Conservation (phyloP, 495 filamentous ascomycete genomes). For the Trichoderma asperelloides region DNA sequence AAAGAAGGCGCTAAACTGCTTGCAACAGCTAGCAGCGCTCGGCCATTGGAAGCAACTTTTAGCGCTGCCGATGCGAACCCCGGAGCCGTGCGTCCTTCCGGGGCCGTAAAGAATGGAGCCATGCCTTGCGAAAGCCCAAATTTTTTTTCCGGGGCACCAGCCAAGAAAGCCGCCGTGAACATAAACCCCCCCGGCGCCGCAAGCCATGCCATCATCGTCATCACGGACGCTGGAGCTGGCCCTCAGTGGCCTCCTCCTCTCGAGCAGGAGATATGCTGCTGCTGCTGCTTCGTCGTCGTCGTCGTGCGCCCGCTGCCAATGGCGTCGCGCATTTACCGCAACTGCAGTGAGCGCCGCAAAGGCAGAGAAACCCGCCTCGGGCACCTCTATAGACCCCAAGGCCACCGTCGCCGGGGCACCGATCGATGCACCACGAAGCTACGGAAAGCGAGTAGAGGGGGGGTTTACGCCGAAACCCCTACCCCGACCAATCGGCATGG, state of each 20-base stretch:
- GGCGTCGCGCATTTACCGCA: slow-evolving; percentile 4
- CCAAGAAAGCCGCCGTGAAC: background rate
- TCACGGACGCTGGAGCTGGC: background rate
- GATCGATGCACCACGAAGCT: slow-evolving; percentile 40
- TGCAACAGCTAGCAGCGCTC: background rate
- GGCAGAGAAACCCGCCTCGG: background rate
- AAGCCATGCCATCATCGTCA: slow-evolving; percentile 1
- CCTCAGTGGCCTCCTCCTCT: slow-evolving; percentile 8
- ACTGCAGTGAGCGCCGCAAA: slow-evolving; percentile 6
- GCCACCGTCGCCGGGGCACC: slow-evolving; percentile 24
- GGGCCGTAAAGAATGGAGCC: slow-evolving; percentile 3
- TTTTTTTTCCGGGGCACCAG: background rate
- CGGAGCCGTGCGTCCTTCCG: background rate
- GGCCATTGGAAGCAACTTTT: background rate
- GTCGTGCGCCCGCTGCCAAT: slow-evolving; percentile 3
- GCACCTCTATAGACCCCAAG: slow-evolving; percentile 13
- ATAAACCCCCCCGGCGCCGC: background rate
- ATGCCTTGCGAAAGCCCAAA: background rate
- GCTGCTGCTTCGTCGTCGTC: background rate
- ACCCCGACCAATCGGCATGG: slow-evolving; percentile 71
- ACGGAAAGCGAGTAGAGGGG: slow-evolving; percentile 44
- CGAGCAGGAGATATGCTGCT: slow-evolving; percentile 7
- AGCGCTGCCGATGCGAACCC: slow-evolving; percentile 4
- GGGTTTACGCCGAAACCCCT: slow-evolving; percentile 61
- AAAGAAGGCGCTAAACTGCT: background rate